Base-by-base conservation (phyloP, 495 filamentous ascomycete genomes). In the Penicillium verhagenii region DNA sequence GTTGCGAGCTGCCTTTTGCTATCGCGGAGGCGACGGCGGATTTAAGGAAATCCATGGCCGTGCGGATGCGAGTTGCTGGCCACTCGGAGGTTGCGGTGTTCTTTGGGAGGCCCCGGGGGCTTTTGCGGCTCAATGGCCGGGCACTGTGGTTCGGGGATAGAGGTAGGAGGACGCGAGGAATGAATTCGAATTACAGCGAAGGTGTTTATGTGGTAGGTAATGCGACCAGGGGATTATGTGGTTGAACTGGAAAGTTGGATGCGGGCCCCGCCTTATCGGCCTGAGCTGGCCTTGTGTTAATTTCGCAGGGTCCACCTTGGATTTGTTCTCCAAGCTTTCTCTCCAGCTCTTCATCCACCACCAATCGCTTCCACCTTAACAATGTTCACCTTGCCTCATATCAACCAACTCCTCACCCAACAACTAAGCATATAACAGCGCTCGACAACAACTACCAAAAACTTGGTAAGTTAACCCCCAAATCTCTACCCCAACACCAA, bases 21-120 rank as follows among this genome's bases (percentile, higher is more conserved):
- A 97, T 97, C 53, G 93, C 93, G 37, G 94, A 96, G 31, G 91
- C 91, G 63, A 98, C 91, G 37, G 95, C 95, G 43, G 90, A 96
- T 74, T 97, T 98, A 54, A 98, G 81, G 67, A 97, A 97, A 63
- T 98, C 92, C 94, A 98, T 98, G 54, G 63, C 47, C 31, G 51
- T 37, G 20, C 31, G 50, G 16, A 20, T 8, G 56, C 39, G 38
- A 8, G 23, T 20, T 35, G 26, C 23, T 21, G 25, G 26, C 26
- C 21, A n/a, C 48, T 38, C 23, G 48, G 31, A 33, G 49, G 18
- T 35, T 35, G 10, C 19, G 21, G 23, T 42, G 42, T 45, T 45
- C 13, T 45, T 45, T 45, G 13, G 9, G 20, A 43, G 40, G 42
- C 42, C 42, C 42, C 11, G 13, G 13, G 21, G 23, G 38, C 38